Evolutionary conservation across 2,329 filamentous ascomycete species (phyloP).

Genomic region (Hymenoscyphus infarciens): DNA sequence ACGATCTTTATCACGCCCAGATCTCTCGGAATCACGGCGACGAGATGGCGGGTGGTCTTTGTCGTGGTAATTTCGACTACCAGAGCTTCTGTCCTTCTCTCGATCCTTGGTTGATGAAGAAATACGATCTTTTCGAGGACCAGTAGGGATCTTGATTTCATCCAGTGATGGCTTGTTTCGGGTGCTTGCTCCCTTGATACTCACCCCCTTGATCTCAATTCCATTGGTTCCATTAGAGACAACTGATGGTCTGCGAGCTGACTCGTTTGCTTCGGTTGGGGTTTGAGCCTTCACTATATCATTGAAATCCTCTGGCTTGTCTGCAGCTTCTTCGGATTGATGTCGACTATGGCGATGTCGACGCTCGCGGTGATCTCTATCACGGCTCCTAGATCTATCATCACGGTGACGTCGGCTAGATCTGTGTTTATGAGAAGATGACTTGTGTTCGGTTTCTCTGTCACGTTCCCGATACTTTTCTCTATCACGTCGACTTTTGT

Average conservation of each 20-base stretch:
- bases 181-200: constrained; percentile 34
- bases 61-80: constrained; percentile 17
- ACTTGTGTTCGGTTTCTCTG: constrained; percentile 42
- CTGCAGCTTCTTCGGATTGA: constrained; percentile 24
- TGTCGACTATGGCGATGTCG: constrained; percentile 30
- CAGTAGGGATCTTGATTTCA: constrained; percentile 31
- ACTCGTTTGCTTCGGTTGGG: constrained; percentile 20
- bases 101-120: constrained; percentile 31
- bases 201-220: constrained; percentile 35
- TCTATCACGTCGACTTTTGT: constrained; percentile 59
- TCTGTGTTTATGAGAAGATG: constrained; percentile 38
- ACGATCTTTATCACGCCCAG: constrained; percentile 38
- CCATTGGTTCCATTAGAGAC: constrained; percentile 24
- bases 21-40: constrained; percentile 36
- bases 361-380: constrained; percentile 47
- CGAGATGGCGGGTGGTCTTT: constrained; percentile 41
- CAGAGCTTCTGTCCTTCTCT: constrained; percentile 35
- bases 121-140: constrained; percentile 29
- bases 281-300: constrained; percentile 9
- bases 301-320: constrained; percentile 16
- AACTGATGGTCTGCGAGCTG: constrained; percentile 22
- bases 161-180: constrained; percentile 25
- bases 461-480: constrained; percentile 47
- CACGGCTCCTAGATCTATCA: constrained; percentile 41
- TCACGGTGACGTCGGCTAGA: constrained; percentile 49